Conservation (phyloP, 108 stramenopile species). For the Skeletonema grethae region DNA sequence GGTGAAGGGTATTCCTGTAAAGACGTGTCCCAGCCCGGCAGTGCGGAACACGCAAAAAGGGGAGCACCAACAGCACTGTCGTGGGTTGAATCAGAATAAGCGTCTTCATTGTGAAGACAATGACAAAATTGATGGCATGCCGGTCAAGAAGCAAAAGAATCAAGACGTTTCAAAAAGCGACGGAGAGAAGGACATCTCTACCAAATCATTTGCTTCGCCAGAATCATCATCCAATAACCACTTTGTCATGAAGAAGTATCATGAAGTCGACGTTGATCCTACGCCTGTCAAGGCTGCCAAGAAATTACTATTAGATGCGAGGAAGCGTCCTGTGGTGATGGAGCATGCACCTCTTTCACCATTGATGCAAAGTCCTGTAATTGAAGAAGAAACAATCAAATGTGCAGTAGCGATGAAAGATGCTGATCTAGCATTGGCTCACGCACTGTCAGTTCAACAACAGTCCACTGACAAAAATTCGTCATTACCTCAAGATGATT, state of each 20-base stretch:
- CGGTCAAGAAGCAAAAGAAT: background rate
- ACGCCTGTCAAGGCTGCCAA: slow-evolving; percentile 6
- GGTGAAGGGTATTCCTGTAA: background rate
- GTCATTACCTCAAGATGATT: background rate
- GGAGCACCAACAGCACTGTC: background rate
- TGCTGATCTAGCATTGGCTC: background rate
- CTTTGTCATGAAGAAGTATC: background rate
- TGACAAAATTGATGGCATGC: background rate
- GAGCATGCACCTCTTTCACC: background rate
- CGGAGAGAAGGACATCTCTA: background rate
- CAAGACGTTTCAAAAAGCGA: background rate
- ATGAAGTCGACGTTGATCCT: background rate
- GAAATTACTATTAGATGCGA: background rate
- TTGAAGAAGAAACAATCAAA: background rate
- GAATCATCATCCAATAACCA: background rate
- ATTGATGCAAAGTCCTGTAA: background rate
- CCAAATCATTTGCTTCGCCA: background rate
- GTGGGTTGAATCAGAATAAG: background rate
- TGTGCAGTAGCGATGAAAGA: background rate
- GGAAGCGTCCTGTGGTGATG: background rate
- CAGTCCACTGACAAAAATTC: background rate
- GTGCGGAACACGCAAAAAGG: background rate
- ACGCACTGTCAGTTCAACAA: background rate
- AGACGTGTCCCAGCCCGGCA: background rate
- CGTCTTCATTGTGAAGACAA: background rate